Conservation (phyloP, 371 early-diverging fungal species). For the Lichtheimia ramosa region DNA sequence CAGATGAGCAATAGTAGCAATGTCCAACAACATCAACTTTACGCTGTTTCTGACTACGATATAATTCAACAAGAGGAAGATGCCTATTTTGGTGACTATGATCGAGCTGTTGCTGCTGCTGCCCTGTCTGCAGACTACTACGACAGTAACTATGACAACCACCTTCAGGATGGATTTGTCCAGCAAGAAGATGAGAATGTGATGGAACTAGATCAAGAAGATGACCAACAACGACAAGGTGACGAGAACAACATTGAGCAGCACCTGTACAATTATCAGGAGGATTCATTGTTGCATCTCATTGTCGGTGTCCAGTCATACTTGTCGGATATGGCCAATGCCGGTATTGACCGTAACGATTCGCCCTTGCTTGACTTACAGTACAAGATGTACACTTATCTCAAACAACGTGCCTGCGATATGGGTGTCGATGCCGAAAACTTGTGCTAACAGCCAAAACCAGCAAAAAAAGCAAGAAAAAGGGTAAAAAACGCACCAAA, state of each 20-base stretch:
- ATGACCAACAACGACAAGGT: not conserved
- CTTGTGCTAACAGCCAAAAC: not conserved
- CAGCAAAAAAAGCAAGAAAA: constrained; percentile 3
- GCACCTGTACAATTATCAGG: constrained; percentile 18
- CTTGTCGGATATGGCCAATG: constrained; percentile 26
- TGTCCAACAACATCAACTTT: not conserved
- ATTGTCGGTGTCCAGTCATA: constrained; percentile 47
- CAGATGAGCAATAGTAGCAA: not conserved
- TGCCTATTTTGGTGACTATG: constrained; percentile 33
- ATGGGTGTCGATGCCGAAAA: constrained; percentile 13
- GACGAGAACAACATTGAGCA: not conserved
- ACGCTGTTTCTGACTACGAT: not conserved
- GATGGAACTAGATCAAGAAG: constrained; percentile 12
- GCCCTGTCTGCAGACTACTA: constrained; percentile 26
- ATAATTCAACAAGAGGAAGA: constrained; percentile 16
- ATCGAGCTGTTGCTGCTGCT: constrained; percentile 24
- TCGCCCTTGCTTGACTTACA: constrained; percentile 37
- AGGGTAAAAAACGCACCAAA: not conserved
- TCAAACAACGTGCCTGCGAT: constrained; percentile 42
- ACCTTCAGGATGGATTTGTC: not conserved
- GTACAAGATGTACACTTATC: constrained; percentile 50
- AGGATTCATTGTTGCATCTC: constrained; percentile 29
- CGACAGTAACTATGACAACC: constrained; percentile 5
- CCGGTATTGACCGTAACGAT: constrained; percentile 13
- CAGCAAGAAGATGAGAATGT: not conserved